These are phyloP conservation scores for Lecanicillium sp. DNA, from an alignment of 2,329 filamentous ascomycete genomes.

Conservation along the genomic window DNA sequence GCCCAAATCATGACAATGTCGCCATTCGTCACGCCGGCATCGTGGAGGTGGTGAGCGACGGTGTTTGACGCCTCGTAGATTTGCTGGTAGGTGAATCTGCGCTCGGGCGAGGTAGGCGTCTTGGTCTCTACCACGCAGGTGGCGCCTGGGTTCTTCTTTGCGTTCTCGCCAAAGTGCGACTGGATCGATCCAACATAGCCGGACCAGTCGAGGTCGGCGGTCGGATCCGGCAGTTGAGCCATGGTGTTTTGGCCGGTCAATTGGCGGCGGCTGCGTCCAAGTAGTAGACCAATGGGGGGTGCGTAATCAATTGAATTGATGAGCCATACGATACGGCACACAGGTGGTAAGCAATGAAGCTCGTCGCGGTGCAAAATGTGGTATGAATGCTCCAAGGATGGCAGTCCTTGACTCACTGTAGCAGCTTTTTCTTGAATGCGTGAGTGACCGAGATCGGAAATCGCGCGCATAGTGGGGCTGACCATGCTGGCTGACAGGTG, in stretches of 20 bases:
- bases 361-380: neutral
- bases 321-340: neutral
- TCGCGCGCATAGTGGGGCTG: too few relatives aligned
- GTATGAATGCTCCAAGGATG: neutral
- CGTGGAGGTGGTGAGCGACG: conserved; percentile 70
- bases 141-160: conserved; percentile 56
- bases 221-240: conserved; percentile 51
- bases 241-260: conserved; percentile 7
- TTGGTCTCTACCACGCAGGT: conserved; percentile 43
- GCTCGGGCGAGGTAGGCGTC: conserved; percentile 39
- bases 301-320: neutral
- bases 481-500: too few relatives aligned
- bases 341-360: neutral
- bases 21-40: conserved; percentile 64
- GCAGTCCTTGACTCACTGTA: neutral
- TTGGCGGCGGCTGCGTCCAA: neutral
- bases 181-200: conserved; percentile 61
- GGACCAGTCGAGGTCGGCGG: conserved; percentile 59
- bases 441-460: neutral
- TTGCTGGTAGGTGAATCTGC: conserved; percentile 74
- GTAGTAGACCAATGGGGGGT: too few relatives aligned
- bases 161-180: conserved; percentile 61
- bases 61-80: conserved; percentile 80
- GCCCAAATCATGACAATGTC: conserved; percentile 94
- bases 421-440: too few relatives aligned